phyloP scores from a whole-genome alignment of 2,329 filamentous ascomycete genomes.

The Talaromyces sp. region DNA sequence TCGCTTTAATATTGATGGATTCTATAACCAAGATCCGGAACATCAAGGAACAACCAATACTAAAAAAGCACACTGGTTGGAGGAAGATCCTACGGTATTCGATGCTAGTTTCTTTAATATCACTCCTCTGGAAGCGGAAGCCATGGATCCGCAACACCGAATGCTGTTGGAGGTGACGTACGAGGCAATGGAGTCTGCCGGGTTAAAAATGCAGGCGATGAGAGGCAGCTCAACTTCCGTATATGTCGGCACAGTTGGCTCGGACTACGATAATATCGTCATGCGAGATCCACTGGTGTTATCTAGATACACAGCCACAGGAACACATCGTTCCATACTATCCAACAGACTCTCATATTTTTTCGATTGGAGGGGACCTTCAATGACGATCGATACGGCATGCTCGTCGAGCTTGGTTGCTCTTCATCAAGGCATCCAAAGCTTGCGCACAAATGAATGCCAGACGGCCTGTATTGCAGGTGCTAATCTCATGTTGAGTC shows the following conservation, averaged over 20 bases:
- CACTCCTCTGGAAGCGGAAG: conserved; percentile 2
- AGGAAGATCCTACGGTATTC: conserved; percentile 26
- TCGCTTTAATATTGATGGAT: conserved; percentile 19
- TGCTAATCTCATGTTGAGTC: conserved; percentile 27
- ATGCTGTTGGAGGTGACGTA: conserved; percentile 29
- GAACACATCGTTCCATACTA: conserved; percentile 35
- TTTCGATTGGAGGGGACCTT: conserved; percentile 29
- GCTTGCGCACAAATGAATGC: conserved; percentile 27
- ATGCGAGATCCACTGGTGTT: conserved; percentile 22
- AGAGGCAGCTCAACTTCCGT: conserved; percentile 26
- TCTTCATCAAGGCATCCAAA: conserved; percentile 32
- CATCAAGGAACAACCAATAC: conserved; percentile 19
- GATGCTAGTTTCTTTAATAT: conserved; percentile 28
- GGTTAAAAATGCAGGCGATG: conserved; percentile 21
- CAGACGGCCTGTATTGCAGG: conserved; percentile 23
- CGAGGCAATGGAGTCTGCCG: conserved; percentile 31
- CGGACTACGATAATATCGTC: conserved; percentile 24
- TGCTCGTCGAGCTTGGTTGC: conserved; percentile 44
- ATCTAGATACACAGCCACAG: conserved; percentile 23
- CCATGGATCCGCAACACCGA: conserved; percentile 23
- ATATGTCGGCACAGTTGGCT: conserved; percentile 22
- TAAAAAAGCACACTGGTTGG: neutral
- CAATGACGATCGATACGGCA: conserved; percentile 47
- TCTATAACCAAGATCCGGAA: neutral
- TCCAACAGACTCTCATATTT: conserved; percentile 37